phyloP scores from a whole-genome alignment of 768 basidiomycete species.

The Favolaschia claudopus region DNA sequence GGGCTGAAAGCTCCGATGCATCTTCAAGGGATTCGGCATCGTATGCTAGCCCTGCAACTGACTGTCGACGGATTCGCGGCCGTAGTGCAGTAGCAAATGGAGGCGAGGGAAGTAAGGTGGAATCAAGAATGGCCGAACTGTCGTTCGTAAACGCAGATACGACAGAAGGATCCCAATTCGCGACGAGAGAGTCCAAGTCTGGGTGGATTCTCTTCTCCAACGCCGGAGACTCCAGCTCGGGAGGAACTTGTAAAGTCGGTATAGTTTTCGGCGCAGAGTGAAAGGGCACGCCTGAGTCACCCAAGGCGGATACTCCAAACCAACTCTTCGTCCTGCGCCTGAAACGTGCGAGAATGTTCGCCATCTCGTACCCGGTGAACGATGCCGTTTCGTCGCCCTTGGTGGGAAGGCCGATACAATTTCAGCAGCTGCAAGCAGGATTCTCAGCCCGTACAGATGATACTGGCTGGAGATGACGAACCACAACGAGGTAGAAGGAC shows the following conservation, averaged over 20 bases:
- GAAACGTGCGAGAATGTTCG: slow-evolving; percentile 19
- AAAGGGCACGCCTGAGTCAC: not conserved
- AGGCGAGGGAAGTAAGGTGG: not conserved
- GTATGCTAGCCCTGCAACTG: not conserved
- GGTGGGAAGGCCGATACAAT: too few relatives aligned
- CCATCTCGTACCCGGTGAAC: too few relatives aligned
- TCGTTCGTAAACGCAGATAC: not conserved
- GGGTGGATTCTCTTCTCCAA: slow-evolving; percentile 25
- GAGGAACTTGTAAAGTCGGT: not conserved
- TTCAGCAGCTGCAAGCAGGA: too few relatives aligned
- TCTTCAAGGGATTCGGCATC: slow-evolving; percentile 1
- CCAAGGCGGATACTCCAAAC: slow-evolving; percentile 3
- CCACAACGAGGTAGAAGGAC: too few relatives aligned
- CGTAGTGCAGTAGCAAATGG: slow-evolving; percentile 16
- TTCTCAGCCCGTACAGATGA: too few relatives aligned
- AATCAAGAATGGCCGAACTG: not conserved
- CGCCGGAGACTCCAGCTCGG: not conserved
- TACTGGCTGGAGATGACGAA: too few relatives aligned
- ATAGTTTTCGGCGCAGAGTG: not conserved
- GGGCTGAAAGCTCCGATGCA: slow-evolving; percentile 8
- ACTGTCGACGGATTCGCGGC: slow-evolving; percentile 16
- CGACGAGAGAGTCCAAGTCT: slow-evolving; percentile 24
- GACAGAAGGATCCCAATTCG: slow-evolving; percentile 16
- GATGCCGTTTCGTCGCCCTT: too few relatives aligned
- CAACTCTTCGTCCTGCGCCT: slow-evolving; percentile 17